These are phyloP conservation scores for Stachybotrys chartarum DNA, from an alignment of 2,329 filamentous ascomycete genomes.

Conservation along the genomic window DNA sequence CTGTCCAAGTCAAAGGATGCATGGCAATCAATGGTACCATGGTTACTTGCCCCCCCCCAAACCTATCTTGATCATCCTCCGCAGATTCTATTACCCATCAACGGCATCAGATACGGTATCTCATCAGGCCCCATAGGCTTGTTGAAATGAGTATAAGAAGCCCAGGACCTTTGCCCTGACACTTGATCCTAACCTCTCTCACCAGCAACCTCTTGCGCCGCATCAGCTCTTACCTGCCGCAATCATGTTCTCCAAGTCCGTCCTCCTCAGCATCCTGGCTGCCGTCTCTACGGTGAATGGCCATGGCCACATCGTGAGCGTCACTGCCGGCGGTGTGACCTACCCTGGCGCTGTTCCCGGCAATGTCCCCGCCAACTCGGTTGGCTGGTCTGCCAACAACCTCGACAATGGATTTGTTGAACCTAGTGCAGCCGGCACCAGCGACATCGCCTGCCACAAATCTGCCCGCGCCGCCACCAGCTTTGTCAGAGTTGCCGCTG, in stretches of 20 bases:
- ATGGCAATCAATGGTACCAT: too few species aligned
- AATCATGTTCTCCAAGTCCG: conserved; percentile 18
- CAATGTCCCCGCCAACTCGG: conserved; percentile 2
- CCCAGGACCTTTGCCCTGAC: too few species aligned
- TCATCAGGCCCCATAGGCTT: too few species aligned
- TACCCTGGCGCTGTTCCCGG: conserved; percentile 1
- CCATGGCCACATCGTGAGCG: neutral
- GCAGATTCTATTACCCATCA: too few species aligned
- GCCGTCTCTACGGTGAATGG: neutral
- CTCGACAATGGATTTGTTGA: conserved; percentile 45
- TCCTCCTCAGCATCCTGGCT: neutral
- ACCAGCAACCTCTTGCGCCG: too few species aligned
- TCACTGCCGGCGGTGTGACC: neutral
- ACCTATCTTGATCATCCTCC: too few species aligned
- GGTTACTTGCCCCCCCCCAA: too few species aligned
- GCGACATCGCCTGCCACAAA: conserved; percentile 41
- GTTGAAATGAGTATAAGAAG: too few species aligned
- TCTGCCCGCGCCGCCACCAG: conserved; percentile 27
- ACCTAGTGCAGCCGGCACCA: conserved; percentile 25
- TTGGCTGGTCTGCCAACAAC: conserved; percentile 29
- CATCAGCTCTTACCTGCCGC: too few species aligned
- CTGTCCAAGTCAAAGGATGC: too few species aligned
- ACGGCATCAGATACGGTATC: too few species aligned
- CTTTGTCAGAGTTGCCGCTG: conserved; percentile 29
- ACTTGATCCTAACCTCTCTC: too few species aligned